Conservation (phyloP, 306 rosid species). For the Castanospermum australe region DNA sequence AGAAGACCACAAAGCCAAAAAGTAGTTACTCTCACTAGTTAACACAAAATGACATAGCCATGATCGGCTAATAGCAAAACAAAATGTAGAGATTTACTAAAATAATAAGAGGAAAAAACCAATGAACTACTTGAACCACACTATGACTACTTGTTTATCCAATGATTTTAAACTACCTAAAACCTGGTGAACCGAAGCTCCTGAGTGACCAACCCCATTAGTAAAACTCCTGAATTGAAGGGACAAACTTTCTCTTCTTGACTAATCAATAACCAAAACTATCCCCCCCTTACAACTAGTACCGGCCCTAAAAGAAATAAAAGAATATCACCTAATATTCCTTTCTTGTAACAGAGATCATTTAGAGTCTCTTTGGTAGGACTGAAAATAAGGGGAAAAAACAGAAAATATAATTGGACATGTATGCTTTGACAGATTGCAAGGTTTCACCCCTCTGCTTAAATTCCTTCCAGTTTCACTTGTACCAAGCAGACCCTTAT, state of each 20-base stretch:
- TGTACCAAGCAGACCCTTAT: not conserved
- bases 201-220: not conserved
- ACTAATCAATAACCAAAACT: too few relatives aligned
- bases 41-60: slow-evolving; percentile 11
- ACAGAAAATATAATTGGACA: not conserved
- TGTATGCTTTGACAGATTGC: not conserved
- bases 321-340: not conserved
- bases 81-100: not conserved
- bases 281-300: not conserved
- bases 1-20: not conserved
- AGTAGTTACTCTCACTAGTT: not conserved
- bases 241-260: not conserved
- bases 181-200: not conserved
- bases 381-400: not conserved
- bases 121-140: not conserved
- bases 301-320: not conserved
- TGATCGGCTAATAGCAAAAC: not conserved
- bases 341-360: not conserved
- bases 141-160: not conserved
- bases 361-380: not conserved
- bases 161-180: not conserved
- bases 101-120: not conserved
- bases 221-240: not conserved
- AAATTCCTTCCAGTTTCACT: not conserved
- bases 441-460: not conserved